Percentiles rank a stretch among this genome's conserved stretches.
These are phyloP conservation scores for slime mould (Dictyostelium discoideum) DNA, from an alignment of 78 protist species.

Conservation along the genomic window dicty_2.7 NC_007091.3:327501-328000, in stretches of 20 bases:
- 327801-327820: not conserved
- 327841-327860: not conserved
- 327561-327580: not conserved
- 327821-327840: not conserved
- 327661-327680: not conserved
- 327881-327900: not conserved
- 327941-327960: not conserved
- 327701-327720: not conserved
- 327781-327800: not conserved
- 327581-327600: not conserved
- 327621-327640: not conserved
- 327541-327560: too few relatives aligned
- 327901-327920: not conserved
- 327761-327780: not conserved
- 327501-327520: too few relatives aligned
- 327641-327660: too few relatives aligned
- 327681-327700: not conserved
- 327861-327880: not conserved
- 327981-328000: not conserved
- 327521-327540: not conserved
- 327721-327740: not conserved
- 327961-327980: not conserved
- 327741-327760: not conserved
- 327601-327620: too few relatives aligned
- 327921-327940: not conserved